Evolutionary conservation across 2,329 filamentous ascomycete species (phyloP), one percentile per base, ranked within the genome.

Genomic region (Magnaporthiopsis rhizophila): DNA sequence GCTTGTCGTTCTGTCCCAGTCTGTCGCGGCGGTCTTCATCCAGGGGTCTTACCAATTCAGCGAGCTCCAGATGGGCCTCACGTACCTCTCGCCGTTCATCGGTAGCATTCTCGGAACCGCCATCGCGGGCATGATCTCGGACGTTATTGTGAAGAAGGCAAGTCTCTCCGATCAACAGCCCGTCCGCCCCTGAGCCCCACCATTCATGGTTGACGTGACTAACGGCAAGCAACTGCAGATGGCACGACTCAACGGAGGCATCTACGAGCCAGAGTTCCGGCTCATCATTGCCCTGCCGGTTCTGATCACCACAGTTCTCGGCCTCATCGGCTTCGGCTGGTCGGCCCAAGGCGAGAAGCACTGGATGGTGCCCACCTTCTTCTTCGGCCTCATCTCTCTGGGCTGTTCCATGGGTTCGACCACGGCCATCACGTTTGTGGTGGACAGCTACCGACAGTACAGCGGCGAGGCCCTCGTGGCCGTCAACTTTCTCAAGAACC

Each of bases 271-370:
- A 0, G 94, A 98, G 75, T 98, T 96, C 72, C 86, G 93, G 8
- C 83, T 97, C 0, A 83, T 96, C 58, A 97, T 98, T 94, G 91
- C 87, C 0, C 76, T 89, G 3, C 94, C 93, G 0, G 88, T 97
- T 38, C 80, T 89, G 0, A 71, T 97, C 64, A 86, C 87, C 3
- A 97, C 93, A 0, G 86, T 88, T 1, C 86, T 94, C 38, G 95
- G 95, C 0, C 83, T 98, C 21, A 96, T 97, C 87, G 94, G 92
- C 2, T 98, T 95, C 71, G 94, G 94, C n/a, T 98, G 94, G 95
- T 92, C 89, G 12, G 91, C 89, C 0, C 75, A 91, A 67, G 83
- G 88, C 65, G 81, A 81, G 30, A 86, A 97, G 71, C 80, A 83
- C 28, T 98, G 91, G 90, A 96, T 97, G 63, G 91, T 97, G 0